A percentile compares a stretch with the other conserved stretches of the same genome.
phyloP scores from a whole-genome alignment of 257 asterid species.

The Solanum arcanum region DNA sequence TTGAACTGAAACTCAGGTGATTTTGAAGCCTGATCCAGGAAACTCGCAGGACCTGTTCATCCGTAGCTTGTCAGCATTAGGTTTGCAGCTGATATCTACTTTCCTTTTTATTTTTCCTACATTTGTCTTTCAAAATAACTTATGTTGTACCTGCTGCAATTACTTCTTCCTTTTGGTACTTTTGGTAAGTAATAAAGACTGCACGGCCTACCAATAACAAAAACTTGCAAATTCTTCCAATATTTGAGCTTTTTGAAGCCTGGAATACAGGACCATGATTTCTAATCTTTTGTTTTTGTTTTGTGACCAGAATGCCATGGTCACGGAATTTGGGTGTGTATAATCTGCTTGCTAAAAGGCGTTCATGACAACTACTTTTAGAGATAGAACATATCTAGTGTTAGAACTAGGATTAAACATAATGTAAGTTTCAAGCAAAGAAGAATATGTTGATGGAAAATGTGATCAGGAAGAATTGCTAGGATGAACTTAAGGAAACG shows the following conservation, averaged over 20 bases:
- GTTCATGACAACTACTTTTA: neutral
- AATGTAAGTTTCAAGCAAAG: neutral
- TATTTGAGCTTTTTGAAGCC: neutral
- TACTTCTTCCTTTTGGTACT: neutral
- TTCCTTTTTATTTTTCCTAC: neutral
- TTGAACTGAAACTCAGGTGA: constrained; percentile 57
- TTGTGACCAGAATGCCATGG: neutral
- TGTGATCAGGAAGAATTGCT: neutral
- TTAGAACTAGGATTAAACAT: neutral
- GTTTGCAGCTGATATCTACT: constrained; percentile 18
- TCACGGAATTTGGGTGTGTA: neutral
- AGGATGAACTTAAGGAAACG: neutral
- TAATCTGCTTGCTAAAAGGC: neutral
- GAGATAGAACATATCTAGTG: neutral
- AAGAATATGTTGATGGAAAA: neutral
- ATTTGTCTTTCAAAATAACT: neutral
- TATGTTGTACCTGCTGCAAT: neutral
- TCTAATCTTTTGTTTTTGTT: neutral
- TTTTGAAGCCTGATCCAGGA: constrained; percentile 99
- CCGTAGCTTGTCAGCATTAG: constrained; percentile 94
- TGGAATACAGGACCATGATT: neutral
- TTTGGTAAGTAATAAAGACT: neutral
- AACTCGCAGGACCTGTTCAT: constrained; percentile 94
- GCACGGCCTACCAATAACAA: neutral
- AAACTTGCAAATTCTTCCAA: neutral